Base-by-base conservation (phyloP, 139 green algal species). In the Tetradesmus obliquus region DNA sequence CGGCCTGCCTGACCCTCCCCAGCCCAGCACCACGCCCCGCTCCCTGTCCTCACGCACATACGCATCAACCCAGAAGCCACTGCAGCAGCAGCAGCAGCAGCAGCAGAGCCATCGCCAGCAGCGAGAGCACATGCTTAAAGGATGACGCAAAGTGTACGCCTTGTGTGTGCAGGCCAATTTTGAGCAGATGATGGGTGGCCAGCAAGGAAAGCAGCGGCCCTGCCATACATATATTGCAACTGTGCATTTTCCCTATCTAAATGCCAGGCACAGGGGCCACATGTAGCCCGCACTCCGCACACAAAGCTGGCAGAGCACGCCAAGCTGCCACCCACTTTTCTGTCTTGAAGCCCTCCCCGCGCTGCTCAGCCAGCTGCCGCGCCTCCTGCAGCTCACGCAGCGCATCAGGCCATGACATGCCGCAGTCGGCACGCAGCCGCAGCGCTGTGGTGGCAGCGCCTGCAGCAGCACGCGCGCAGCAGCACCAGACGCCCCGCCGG, bases 351-450 rank as follows among this genome's bases (percentile, higher is more conserved):
- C 2, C 7, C 53, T 84, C 86, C 0, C 53, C 53, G 45, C 58
- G 45, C 53, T 51, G 17, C 9, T n/a, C 3, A 20, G 86, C 84
- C 57, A 88, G 84, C 13, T 79, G 5, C 58, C 5, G 20, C n/a
- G 84, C 71, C 53, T 79, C 88, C n/a, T 86, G 22, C 55, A 87
- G 88, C 45, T 58, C 76, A 17, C 5, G 20, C 24, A n/a, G 15
- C 45, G 95, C 95, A 10, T 89, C 87, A 76, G 93, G 87, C 90
- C 89, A 97, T n/a, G 88, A 86, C 85, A 96, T 15, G 8, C 95
- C 95, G 3, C 90, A 89, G 89, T 97, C 94, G 12, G 95, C 69
- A 6, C 84, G 53, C 19, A 97, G 58, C 55, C 83, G 53, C 60
- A 94, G 89, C n/a, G 92, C 86, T 10, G 90, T 89, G 24, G 95